Evolutionary conservation across 768 basidiomycete species (phyloP).

Genomic region (Rhizopogon sp.): DNA sequence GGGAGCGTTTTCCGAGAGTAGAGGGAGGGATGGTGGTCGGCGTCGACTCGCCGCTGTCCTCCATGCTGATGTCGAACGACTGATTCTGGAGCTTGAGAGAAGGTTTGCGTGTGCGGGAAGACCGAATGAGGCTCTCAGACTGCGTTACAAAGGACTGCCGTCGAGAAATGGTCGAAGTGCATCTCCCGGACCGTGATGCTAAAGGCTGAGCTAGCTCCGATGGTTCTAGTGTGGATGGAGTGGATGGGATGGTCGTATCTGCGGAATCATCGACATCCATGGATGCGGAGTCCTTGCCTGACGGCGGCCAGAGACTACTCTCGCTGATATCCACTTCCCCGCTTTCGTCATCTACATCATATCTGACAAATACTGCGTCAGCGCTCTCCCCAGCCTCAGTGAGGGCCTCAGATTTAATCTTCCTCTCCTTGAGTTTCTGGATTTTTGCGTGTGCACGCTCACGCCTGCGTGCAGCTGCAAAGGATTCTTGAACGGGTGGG

Average conservation of each 20-base stretch:
- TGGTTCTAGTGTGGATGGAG: not conserved
- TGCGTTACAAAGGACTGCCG: constrained; percentile 5
- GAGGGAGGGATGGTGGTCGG: constrained; percentile 11
- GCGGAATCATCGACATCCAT: constrained; percentile 13
- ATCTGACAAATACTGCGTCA: constrained; percentile 47
- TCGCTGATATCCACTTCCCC: constrained; percentile 52
- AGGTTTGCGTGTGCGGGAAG: constrained; percentile 25
- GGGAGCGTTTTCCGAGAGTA: constrained; percentile 23
- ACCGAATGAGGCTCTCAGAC: constrained; percentile 6
- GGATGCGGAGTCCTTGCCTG: constrained; percentile 7
- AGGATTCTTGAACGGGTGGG: constrained; percentile 13
- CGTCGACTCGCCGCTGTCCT: constrained; percentile 6
- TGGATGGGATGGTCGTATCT: not conserved
- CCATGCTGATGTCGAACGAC: constrained; percentile 5
- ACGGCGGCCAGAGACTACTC: constrained; percentile 15
- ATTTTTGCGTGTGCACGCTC: constrained; percentile 48
- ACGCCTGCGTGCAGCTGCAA: constrained; percentile 21
- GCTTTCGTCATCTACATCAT: constrained; percentile 57
- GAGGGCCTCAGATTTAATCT: constrained; percentile 31
- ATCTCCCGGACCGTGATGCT: not conserved
- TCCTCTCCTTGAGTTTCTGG: constrained; percentile 51
- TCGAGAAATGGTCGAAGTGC: not conserved
- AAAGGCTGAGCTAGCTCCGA: not conserved
- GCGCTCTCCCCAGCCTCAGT: constrained; percentile 26
- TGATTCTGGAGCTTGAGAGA: constrained; percentile 25